Conservation (phyloP, 1,139 yeast genomes). For the Suhomyces atakaporum region DNA sequence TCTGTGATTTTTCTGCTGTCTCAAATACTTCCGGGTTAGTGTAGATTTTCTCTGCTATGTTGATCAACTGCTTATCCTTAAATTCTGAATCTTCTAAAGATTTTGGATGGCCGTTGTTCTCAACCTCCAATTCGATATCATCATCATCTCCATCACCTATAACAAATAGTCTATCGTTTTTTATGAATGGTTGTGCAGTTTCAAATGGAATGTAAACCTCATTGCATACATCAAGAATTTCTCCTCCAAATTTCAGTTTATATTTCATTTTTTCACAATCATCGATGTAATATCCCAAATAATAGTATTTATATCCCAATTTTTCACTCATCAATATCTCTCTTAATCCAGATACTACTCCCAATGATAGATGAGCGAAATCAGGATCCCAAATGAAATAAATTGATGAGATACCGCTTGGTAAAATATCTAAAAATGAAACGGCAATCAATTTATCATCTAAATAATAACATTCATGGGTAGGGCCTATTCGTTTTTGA, state of each 20-base stretch:
- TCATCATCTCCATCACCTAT: conserved; percentile 22
- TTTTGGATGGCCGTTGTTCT: conserved; percentile 21
- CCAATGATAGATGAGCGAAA: conserved; percentile 67
- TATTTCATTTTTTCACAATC: conserved; percentile 84
- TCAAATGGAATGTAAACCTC: conserved; percentile 48
- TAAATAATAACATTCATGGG: conserved; percentile 77
- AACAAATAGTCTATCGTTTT: conserved; percentile 47
- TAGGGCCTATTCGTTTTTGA: conserved; percentile 43
- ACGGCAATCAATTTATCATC: conserved; percentile 69
- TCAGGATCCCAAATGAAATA: conserved; percentile 91
- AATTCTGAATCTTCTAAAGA: conserved; percentile 16
- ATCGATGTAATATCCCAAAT: conserved; percentile 75
- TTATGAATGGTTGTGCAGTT: conserved; percentile 30
- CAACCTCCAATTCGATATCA: conserved; percentile 19
- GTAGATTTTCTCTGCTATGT: conserved; percentile 42
- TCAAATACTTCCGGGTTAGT: conserved; percentile 26
- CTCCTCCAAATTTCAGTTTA: conserved; percentile 78
- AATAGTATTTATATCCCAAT: conserved; percentile 53
- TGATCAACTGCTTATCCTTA: conserved; percentile 12
- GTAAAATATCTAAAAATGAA: conserved; percentile 77
- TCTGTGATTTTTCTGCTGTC: conserved; percentile 26
- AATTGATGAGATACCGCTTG: conserved; percentile 77
- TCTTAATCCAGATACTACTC: conserved; percentile 73
- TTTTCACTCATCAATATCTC: conserved; percentile 60
- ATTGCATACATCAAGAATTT: conserved; percentile 56